Evolutionary conservation across 768 basidiomycete species (phyloP).

Genomic region (Suillus sp.): DNA sequence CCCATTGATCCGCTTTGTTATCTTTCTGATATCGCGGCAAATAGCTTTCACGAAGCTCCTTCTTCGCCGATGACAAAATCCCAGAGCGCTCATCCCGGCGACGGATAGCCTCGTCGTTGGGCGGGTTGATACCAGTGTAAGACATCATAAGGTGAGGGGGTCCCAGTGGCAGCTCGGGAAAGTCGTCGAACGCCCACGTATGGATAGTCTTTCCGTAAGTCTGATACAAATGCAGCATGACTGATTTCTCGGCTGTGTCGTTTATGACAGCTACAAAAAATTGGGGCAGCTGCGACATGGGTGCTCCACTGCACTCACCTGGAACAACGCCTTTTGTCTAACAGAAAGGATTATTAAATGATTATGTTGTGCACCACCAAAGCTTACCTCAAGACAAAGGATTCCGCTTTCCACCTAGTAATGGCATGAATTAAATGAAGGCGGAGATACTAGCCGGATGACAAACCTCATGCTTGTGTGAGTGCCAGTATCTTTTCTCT

Average conservation of each 20-base stretch:
- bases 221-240: constrained; percentile 46
- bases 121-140: constrained; percentile 41
- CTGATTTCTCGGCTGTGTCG: constrained; percentile 39
- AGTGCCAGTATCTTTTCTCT: constrained; percentile 56
- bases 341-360: neutral
- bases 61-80: constrained; percentile 38
- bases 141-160: constrained; percentile 51
- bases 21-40: constrained; percentile 40
- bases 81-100: constrained; percentile 37
- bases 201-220: constrained; percentile 50
- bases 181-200: constrained; percentile 41
- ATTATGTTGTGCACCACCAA: neutral
- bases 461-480: constrained; percentile 49
- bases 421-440: constrained; percentile 24
- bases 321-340: constrained; percentile 31
- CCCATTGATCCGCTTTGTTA: constrained; percentile 41
- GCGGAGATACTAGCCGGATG: neutral
- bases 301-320: constrained; percentile 14
- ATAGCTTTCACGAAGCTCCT: constrained; percentile 38
- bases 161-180: constrained; percentile 46
- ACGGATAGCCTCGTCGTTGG: constrained; percentile 31
- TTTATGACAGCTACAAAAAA: constrained; percentile 27
- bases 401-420: constrained; percentile 36
- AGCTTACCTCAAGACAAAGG: constrained; percentile 33
- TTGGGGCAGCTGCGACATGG: neutral